Evolutionary conservation across 257 asterid genomes (phyloP), one percentile per base, ranked within the genome.

Genomic region (Nicotiana attenuata): DNA sequence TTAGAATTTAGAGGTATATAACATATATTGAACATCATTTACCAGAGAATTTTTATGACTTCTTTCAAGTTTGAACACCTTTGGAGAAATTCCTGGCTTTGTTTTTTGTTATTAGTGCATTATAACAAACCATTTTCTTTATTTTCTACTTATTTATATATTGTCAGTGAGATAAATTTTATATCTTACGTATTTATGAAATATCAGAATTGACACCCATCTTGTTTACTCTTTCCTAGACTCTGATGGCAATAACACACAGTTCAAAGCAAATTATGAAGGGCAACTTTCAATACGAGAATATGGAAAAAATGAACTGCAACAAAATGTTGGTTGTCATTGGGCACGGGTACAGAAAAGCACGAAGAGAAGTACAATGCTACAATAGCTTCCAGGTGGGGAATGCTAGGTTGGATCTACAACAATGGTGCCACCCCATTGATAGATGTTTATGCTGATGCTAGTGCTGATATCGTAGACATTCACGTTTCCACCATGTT

Each of bases 401-500:
- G 96, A 2, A 4, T 84, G 73, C 77, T 89, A 26, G 76, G 86
- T 3, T 91, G 94, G 96, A 69, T 90, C 1, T 89, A 33, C 88
- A 65, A 88, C 81, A 33, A 85, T 4, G 94, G 92, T 1, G 82
- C 86, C 29, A 61, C 91, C 0, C 94, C 96, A 0, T 61, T 90
- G 83, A 28, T 91, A 41, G 87, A 90, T 22, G 38, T 85, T 4
- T 90, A 15, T 26, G 81, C 86, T 4, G 93, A 84, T 11, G 90
- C 92, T 0, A 76, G 88, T 86, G 80, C 92, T 0, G 94, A 88
- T 69, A 90, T 91, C 92, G 94, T 90, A 0, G 96, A 90, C 65
- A 87, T 89, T 35, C 96, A 90, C 14, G 88, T 89, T 76, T 91
- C 94, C 10, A 88, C 94, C 77, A 47, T 91, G 15, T 91, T 91